Percentiles rank a stretch among this genome's conserved stretches.
These are phyloP conservation scores for Saturnispora sanitii DNA, from an alignment of 805 yeast genomes.

Conservation along the genomic window DNA sequence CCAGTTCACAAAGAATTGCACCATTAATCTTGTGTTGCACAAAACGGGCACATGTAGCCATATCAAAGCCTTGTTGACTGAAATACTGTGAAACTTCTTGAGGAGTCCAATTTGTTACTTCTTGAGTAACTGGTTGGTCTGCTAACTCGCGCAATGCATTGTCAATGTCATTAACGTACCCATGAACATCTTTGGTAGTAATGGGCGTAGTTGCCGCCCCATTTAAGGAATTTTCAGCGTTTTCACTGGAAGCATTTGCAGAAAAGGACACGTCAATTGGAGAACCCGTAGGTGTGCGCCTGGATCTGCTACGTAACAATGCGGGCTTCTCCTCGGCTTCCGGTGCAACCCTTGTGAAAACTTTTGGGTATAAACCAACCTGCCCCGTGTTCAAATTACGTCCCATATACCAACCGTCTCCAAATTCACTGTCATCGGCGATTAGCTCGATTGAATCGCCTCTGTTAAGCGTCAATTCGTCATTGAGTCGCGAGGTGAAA, in stretches of 20 bases:
- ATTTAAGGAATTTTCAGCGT: too few species aligned
- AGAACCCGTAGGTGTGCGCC: conserved; percentile 31
- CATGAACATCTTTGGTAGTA: conserved; percentile 12
- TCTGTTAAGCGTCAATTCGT: conserved; percentile 68
- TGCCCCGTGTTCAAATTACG: conserved; percentile 59
- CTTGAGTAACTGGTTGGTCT: conserved; percentile 8
- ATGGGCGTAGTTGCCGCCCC: background rate
- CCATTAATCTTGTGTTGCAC: conserved; percentile 87
- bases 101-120: conserved; percentile 68
- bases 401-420: conserved; percentile 97
- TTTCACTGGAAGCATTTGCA: background rate
- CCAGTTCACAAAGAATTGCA: conserved; percentile 72
- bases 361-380: conserved; percentile 86
- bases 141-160: conserved; percentile 41
- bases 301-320: conserved; percentile 49
- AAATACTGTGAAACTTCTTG: conserved; percentile 77
- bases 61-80: conserved; percentile 60
- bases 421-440: conserved; percentile 86
- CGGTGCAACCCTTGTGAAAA: conserved; percentile 49
- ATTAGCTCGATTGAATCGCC: conserved; percentile 87
- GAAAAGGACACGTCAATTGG: conserved; percentile 18
- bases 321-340: conserved; percentile 24
- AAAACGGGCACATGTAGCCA: conserved; percentile 67
- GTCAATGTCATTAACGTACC: conserved; percentile 63
- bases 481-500: conserved; percentile 79